Evolutionary conservation across 345 rosid species (phyloP), one percentile per base, ranked within the genome.

Genomic region (Noccaea bulbosa): DNA sequence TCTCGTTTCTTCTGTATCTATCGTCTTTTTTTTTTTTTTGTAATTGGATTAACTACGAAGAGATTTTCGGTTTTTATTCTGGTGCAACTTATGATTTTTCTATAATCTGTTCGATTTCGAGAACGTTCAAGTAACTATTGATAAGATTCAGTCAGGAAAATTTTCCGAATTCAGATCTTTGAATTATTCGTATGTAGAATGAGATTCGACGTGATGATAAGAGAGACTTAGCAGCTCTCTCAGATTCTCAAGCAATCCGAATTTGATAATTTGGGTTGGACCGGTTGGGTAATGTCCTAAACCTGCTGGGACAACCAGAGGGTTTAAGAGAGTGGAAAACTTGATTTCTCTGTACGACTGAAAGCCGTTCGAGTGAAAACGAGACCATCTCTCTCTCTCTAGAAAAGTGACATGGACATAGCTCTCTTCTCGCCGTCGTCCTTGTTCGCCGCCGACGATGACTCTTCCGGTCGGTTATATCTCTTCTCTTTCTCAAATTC

Each of bases 351-450:
- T 20, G 22, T 20, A 20, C 1, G 22, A 20, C 22, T 20, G 22
- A 20, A 20, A 56, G 30, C 27, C 47, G 24, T 15, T 47, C 9
- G 44, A 15, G 20, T 15, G 38, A 11, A 20, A 20, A 15, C 2
- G 33, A 39, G 33, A 8, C 22, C 11, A 4, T 27, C 30, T 27
- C 30, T 27, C 30, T 27, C 30, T 27, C 30, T 27, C 30, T 27
- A 27, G 4, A 27, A 27, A 27, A 27, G 30, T 27, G 30, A 27
- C 30, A 93, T 91, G 98, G 99, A 94, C 83, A 86, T 85, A 38
- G 96, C 99, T 52, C 84, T 89, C 55, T 94, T 94, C 81, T 94
- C 99, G n/a, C 88, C 97, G 32, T 85, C 95, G 30, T 81, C 95
- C 7, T 95, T 94, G 48, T 94, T 89, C 77, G 86, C 85, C 57